phyloP scores from a whole-genome alignment of 495 filamentous ascomycete species.

The Chaetomium cochliodes region DNA sequence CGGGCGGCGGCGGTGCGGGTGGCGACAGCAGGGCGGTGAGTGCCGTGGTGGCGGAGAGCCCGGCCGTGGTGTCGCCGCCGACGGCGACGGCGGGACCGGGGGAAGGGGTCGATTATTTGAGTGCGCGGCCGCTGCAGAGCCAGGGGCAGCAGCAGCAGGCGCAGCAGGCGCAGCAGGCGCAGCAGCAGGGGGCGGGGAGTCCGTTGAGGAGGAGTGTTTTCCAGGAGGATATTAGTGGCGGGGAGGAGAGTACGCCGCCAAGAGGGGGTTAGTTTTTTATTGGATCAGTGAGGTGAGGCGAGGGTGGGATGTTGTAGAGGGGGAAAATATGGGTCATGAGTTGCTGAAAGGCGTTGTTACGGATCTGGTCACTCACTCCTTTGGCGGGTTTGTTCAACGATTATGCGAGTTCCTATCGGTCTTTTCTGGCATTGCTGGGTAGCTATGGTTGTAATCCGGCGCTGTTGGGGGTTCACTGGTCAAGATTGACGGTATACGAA shows the following conservation, averaged over 20 bases:
- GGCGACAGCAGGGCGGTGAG: not conserved
- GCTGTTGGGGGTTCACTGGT: not conserved
- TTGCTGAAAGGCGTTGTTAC: not conserved
- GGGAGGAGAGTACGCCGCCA: not conserved
- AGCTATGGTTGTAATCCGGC: conserved; percentile 6
- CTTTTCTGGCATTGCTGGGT: not conserved
- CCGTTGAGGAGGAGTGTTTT: conserved; percentile 25
- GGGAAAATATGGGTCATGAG: not conserved
- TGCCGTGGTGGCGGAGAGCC: conserved; percentile 5
- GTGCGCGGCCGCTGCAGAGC: conserved; percentile 13
- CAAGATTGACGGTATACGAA: not conserved
- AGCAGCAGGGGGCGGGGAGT: conserved; percentile 15
- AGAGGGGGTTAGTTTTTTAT: too few species aligned
- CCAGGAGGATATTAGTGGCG: conserved; percentile 18
- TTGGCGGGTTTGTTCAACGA: not conserved
- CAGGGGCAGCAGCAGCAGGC: conserved; percentile 11
- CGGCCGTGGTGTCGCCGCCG: conserved; percentile 20
- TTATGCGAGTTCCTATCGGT: not conserved
- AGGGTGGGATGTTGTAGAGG: not conserved
- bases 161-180: conserved; percentile 15
- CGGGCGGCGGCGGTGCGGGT: not conserved
- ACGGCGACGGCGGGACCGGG: conserved; percentile 9
- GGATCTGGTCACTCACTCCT: conserved; percentile 1
- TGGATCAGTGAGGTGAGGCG: not conserved
- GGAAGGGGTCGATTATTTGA: conserved; percentile 18